A percentile compares a stretch with the other conserved stretches of the same genome.
Evolutionary conservation across 2,329 filamentous ascomycete genomes (phyloP).

Genomic region (Sarocladiaceae sp.): DNA sequence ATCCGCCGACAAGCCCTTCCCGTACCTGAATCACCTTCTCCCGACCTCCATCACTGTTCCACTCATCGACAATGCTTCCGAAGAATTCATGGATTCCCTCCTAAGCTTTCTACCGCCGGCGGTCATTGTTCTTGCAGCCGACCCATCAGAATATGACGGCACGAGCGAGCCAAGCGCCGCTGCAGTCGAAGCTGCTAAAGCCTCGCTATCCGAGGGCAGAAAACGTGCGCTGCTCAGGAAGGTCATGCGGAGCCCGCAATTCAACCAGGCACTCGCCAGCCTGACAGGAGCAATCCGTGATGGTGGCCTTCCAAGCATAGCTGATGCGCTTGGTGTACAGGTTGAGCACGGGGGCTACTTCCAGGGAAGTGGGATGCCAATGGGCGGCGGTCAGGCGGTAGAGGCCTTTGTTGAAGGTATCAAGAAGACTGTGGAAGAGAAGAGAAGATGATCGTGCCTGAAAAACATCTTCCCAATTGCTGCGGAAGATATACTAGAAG

Average conservation of each 20-base stretch:
- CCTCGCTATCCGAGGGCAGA: conserved; percentile 66
- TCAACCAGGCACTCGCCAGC: conserved; percentile 79
- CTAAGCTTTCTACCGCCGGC: conserved; percentile 75
- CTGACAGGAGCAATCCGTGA: conserved; percentile 85
- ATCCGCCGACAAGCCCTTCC: conserved; percentile 59
- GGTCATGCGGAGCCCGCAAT: conserved; percentile 85
- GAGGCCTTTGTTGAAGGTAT: conserved; percentile 89
- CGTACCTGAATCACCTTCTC: conserved; percentile 82
- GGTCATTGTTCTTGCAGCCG: conserved; percentile 72
- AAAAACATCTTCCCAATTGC: too few species aligned
- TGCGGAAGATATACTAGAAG: neutral
- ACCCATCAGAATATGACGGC: conserved; percentile 49
- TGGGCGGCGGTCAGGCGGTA: conserved; percentile 84
- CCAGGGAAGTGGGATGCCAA: conserved; percentile 70
- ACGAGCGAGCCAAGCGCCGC: conserved; percentile 65
- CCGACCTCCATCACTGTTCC: conserved; percentile 73
- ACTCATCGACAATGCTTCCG: conserved; percentile 62
- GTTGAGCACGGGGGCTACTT: conserved; percentile 84
- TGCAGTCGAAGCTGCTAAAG: conserved; percentile 67
- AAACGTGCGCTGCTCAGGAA: conserved; percentile 78
- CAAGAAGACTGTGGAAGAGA: conserved; percentile 69
- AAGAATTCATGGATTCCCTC: conserved; percentile 67
- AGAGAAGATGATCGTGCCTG: conserved; percentile 24
- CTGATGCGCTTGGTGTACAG: conserved; percentile 76
- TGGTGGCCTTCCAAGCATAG: conserved; percentile 84